Base-by-base conservation (phyloP, 768 basidiomycete species). In the Aureoboletus auriporus region DNA sequence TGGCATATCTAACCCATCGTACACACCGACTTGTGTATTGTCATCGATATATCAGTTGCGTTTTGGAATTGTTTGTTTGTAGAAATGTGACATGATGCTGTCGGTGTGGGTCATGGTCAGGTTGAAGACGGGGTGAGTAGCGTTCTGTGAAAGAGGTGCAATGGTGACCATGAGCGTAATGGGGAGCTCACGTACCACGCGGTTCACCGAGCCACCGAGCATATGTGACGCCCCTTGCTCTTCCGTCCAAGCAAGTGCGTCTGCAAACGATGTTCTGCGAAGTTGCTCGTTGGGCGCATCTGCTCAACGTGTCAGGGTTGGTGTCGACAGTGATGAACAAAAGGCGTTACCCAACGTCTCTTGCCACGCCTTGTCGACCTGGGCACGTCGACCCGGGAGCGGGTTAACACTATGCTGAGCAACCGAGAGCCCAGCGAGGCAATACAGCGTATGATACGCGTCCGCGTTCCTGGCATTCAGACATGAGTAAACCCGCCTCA, bases 391-490 rank as follows among this genome's bases (percentile, higher is more conserved):
- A 3, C 64, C 44, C 0, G 66, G 55, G 0, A 82, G 79, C 1
- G 77, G 78, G 33, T 65, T 69, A 1, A 93, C 76, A 36, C 74
- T 78, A 54, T 97, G 93, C 61, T 98, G 96, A 0, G 95, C 89
- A 0, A 82, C 73, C 0, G 95, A 91, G 14, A 96, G 75, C 11
- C 96, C 96, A 5, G 93, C 79, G 3, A 98, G 78, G 61, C 91
- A 94, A 67, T 95, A 98, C 31, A 90, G 69, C 0, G 95, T 96
- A 61, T 99, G 96, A 63, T 99, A 99, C 34, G 90, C 78, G 63
- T 99, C 96, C n/a, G 93, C 72, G n/a, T 69, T 68, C 68, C 93
- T 94, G 55, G 2, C 20, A 23, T 23, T 23, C 8, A 33, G 20
- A 23, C 20, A 23, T 23, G 20, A 2, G 20, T 23, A 2, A 9